A percentile compares a stretch with the other conserved stretches of the same genome.
These are phyloP conservation scores for Cryptosporidium canis DNA, from an alignment of 169 alveolate genomes.

Conservation along the genomic window DNA sequence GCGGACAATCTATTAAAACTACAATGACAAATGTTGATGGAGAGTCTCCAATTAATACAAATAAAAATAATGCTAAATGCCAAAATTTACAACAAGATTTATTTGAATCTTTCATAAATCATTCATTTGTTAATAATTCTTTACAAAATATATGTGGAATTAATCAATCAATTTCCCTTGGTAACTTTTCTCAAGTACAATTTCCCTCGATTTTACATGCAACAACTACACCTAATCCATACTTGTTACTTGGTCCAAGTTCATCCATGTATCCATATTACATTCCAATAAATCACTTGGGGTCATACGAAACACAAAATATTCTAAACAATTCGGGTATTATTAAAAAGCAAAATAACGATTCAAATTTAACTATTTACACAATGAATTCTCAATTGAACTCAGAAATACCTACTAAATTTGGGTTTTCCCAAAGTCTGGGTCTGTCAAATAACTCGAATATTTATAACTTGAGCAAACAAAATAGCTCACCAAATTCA, in stretches of 20 bases:
- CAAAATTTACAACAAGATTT: constrained; percentile 7
- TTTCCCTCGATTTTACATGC: constrained; percentile 19
- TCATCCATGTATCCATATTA: constrained; percentile 55
- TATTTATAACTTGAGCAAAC: background rate
- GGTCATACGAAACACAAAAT: constrained; percentile 17
- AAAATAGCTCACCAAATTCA: background rate
- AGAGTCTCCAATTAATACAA: background rate
- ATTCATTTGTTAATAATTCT: background rate
- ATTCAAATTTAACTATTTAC: constrained; percentile 10
- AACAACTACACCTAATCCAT: background rate
- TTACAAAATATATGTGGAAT: constrained; percentile 26
- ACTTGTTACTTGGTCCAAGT: constrained; percentile 3
- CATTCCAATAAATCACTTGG: constrained; percentile 28
- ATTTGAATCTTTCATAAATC: constrained; percentile 8
- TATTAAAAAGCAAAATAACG: constrained; percentile 37
- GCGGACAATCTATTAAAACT: background rate
- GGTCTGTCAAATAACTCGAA: background rate
- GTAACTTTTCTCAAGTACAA: constrained; percentile 23
- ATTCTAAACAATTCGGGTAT: background rate
- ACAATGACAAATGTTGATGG: background rate
- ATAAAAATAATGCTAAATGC: background rate
- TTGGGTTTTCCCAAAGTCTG: background rate
- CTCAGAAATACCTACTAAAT: background rate
- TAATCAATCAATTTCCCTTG: background rate
- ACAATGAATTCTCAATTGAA: background rate